Base-by-base conservation (phyloP, 257 asterid species). In the Nicotiana noctiflora region DNA sequence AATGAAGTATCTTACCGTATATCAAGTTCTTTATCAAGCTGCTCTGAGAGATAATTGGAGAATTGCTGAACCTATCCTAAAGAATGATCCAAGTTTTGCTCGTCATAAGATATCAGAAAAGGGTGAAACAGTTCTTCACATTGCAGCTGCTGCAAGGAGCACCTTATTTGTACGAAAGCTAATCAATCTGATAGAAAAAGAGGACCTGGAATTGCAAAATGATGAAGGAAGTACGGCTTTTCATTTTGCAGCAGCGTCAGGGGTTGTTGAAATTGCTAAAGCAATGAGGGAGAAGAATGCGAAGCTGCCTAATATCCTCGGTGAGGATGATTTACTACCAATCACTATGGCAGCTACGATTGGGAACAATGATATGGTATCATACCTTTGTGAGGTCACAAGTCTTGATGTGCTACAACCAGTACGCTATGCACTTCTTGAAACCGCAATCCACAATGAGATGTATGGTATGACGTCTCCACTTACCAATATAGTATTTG, bases 11-110 rank as follows among this genome's bases (percentile, higher is more conserved):
- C 55, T 49, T 9, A 49, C 55, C 13, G 15, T 14, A 10, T 14
- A 49, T 49, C 55, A 49, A 11, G 14, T 49, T 49, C 67, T 61
- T 23, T 34, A 52, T 34, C 57, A 6, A 17, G 83, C 79, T 66
- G 83, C 68, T 18, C 57, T 80, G 32, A 66, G 44, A 80, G 83
- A 83, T 3, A 83, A 80, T 25, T 83, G 88, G 86, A 9, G 6
- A 5, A 66, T 57, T 15, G 83, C 79, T 31, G 18, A 40, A 25
- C 12, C 8, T 8, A n/a, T 25, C 27, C 27, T 25, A 25, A 25
- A 25, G 27, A 5, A 4, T 8, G 66, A 77, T 62, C 52, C 13
- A 0, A 40, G 32, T 7, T 0, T 79, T 53, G 37, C 18, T 6
- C 14, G 5, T 1, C 4, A 2, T 21, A 9, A 8, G 55, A 44